Evolutionary conservation across 768 basidiomycete genomes (phyloP).

Genomic region (Podaxis carcinomalis): DNA sequence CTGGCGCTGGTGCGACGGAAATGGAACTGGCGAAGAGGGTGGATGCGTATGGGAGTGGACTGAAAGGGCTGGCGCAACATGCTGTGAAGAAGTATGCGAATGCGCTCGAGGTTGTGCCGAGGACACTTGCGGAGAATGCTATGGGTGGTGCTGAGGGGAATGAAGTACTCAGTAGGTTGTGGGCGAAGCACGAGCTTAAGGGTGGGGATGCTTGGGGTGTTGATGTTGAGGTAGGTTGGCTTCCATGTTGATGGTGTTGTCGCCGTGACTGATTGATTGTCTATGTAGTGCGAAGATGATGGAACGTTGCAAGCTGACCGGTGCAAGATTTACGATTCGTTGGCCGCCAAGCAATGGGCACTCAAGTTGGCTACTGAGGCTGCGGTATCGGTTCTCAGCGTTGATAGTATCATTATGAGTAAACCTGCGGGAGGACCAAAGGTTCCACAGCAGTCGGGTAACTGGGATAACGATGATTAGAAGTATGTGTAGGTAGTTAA

Average conservation of each 20-base stretch:
- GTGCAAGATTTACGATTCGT: constrained; percentile 77
- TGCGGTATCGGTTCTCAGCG: constrained; percentile 84
- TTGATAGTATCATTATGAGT: constrained; percentile 98
- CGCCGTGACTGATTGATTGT: background rate
- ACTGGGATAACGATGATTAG: constrained; percentile 80
- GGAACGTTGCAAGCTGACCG: constrained; percentile 66
- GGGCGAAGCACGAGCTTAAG: constrained; percentile 83
- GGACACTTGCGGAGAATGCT: constrained; percentile 94
- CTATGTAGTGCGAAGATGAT: constrained; percentile 62
- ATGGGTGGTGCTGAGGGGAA: constrained; percentile 88
- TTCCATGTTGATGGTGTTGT: background rate
- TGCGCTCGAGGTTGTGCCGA: constrained; percentile 89
- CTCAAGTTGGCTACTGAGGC: constrained; percentile 89
- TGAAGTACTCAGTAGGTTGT: constrained; percentile 83
- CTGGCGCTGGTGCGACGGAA: constrained; percentile 94
- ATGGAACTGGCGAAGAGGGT: constrained; percentile 86
- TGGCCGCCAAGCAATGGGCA: constrained; percentile 88
- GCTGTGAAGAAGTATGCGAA: constrained; percentile 86
- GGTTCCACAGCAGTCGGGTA: constrained; percentile 80
- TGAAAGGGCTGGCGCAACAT: constrained; percentile 92
- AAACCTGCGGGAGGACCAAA: constrained; percentile 90
- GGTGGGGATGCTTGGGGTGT: constrained; percentile 79
- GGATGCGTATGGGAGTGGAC: constrained; percentile 79
- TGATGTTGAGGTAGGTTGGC: constrained; percentile 70
- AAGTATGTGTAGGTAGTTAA: background rate